These are phyloP conservation scores for Neonothopanus nambi DNA, from an alignment of 1,284 basidiomycete genomes.

Conservation along the genomic window DNA sequence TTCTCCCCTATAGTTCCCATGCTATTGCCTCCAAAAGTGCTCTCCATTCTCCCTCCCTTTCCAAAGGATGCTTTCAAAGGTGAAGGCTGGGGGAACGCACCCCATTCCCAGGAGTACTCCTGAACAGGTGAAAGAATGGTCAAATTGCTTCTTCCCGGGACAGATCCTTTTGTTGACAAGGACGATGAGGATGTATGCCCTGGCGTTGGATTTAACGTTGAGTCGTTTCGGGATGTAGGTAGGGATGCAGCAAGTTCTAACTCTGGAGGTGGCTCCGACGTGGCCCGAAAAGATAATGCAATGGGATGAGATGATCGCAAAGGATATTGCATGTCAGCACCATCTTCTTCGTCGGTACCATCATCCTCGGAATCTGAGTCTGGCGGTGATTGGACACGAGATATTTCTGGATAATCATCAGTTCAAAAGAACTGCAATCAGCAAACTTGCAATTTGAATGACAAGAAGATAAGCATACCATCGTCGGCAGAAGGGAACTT, in stretches of 20 bases:
- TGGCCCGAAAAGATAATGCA: constrained; percentile 55
- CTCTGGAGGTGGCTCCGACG: constrained; percentile 39
- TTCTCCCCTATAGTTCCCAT: constrained; percentile 7
- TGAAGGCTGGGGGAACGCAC: constrained; percentile 78
- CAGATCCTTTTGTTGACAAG: constrained; percentile 12
- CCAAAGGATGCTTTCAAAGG: constrained; percentile 57
- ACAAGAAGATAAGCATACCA: not conserved
- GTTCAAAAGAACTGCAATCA: too few relatives aligned
- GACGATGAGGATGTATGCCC: constrained; percentile 19
- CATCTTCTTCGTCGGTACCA: not conserved
- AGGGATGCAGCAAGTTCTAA: constrained; percentile 14
- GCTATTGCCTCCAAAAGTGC: constrained; percentile 13
- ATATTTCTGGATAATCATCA: too few relatives aligned
- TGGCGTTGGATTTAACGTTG: constrained; percentile 15
- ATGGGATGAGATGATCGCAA: constrained; percentile 24
- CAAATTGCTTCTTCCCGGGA: constrained; percentile 8
- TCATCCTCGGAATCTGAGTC: constrained; percentile 2
- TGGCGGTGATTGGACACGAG: not conserved
- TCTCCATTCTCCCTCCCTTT: constrained; percentile 34
- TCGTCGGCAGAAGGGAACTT: constrained; percentile 8
- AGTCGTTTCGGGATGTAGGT: constrained; percentile 19
- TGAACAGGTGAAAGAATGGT: constrained; percentile 29
- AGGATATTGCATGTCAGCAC: not conserved
- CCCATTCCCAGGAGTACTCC: constrained; percentile 87
- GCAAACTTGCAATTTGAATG: too few relatives aligned